Evolutionary conservation across 1,139 yeast species (phyloP).

Genomic region (Tardiomyces digboiensis): DNA sequence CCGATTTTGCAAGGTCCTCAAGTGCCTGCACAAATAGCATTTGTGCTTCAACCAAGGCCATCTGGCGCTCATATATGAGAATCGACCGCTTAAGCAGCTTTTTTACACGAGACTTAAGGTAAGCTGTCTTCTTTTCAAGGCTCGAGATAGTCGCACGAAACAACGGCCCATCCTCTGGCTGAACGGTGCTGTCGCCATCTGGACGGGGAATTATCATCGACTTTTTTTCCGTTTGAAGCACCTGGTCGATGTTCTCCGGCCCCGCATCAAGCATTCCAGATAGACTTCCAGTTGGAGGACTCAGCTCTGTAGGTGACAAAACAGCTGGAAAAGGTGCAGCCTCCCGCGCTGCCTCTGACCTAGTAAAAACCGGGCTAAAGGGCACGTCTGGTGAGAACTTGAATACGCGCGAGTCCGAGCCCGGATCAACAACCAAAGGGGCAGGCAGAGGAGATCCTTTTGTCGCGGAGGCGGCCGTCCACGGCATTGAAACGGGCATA

Average conservation of each 20-base stretch:
- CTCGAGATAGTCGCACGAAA: constrained; percentile 48
- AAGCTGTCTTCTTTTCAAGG: constrained; percentile 45
- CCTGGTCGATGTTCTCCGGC: not conserved
- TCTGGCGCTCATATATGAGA: constrained; percentile 27
- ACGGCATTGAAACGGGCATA: not conserved
- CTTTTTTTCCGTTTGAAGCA: not conserved
- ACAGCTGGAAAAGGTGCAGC: no score
- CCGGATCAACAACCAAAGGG: not conserved
- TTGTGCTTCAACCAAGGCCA: constrained; percentile 26
- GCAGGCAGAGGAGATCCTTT: not conserved
- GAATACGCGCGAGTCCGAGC: no score
- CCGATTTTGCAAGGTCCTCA: constrained; percentile 23
- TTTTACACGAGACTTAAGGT: constrained; percentile 37
- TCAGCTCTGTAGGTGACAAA: not conserved
- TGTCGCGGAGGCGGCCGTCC: not conserved
- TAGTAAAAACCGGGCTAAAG: not conserved
- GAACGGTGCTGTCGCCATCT: constrained; percentile 17
- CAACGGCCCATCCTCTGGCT: constrained; percentile 62
- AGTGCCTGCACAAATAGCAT: constrained; percentile 24
- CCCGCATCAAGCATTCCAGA: not conserved
- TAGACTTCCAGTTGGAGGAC: not conserved
- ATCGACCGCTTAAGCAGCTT: constrained; percentile 30
- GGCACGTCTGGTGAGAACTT: not conserved
- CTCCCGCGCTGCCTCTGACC: not conserved
- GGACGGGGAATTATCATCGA: constrained; percentile 16